A percentile compares a stretch with the other conserved stretches of the same genome.
These are phyloP conservation scores for Exophiala viscosa DNA, from an alignment of 2,329 filamentous ascomycete species.

Conservation along the genomic window DNA sequence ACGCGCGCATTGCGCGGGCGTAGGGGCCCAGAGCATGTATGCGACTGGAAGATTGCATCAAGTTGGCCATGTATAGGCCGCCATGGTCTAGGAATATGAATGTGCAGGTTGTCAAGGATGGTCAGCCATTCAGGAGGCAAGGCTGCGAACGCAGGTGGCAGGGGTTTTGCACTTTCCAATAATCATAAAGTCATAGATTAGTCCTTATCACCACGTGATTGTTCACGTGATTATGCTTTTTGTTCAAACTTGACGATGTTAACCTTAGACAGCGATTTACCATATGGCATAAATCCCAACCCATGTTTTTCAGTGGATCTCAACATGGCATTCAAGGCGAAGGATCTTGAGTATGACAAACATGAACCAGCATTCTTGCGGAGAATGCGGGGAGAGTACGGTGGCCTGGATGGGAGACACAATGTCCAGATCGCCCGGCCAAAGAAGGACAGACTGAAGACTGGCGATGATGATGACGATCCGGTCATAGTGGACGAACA, in stretches of 20 bases:
- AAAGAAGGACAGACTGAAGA: constrained; percentile 26
- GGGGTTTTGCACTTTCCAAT: neutral
- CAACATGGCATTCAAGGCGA: constrained; percentile 23
- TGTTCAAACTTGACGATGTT: neutral
- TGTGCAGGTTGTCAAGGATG: constrained; percentile 1
- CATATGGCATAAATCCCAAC: neutral
- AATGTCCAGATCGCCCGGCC: constrained; percentile 28
- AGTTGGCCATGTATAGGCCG: constrained; percentile 5
- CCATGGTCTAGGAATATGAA: neutral
- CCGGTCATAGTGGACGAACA: constrained; percentile 28
- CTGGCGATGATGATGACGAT: constrained; percentile 28
- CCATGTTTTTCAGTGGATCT: neutral
- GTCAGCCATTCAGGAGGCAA: constrained; percentile 5
- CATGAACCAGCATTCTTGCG: constrained; percentile 28
- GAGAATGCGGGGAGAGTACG: constrained; percentile 24
- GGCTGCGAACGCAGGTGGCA: neutral
- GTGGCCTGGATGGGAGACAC: constrained; percentile 23
- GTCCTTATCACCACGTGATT: constrained; percentile 13
- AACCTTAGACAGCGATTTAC: neutral
- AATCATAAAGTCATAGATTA: neutral
- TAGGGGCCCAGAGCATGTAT: constrained; percentile 29
- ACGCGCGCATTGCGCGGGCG: constrained; percentile 28
- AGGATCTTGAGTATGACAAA: constrained; percentile 27
- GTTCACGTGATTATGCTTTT: neutral
- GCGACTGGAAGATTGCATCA: constrained; percentile 3